phyloP scores from a whole-genome alignment of 345 rosid genomes.

The Pelargonium nanum region DNA sequence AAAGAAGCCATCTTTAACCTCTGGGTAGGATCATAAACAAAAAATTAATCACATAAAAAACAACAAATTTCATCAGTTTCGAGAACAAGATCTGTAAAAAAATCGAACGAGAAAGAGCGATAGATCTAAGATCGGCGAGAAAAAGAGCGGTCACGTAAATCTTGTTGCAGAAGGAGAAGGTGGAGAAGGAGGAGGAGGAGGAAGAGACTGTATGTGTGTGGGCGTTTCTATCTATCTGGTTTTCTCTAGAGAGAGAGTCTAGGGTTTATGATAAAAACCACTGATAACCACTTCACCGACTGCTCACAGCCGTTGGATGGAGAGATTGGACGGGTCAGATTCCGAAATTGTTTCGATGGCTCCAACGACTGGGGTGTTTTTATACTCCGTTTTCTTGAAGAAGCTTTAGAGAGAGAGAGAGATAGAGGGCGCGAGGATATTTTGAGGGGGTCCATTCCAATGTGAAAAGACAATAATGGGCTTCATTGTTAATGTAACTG shows the following conservation, averaged over 20 bases:
- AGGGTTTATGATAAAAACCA: neutral
- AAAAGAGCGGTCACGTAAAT: conserved; percentile 23
- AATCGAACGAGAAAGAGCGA: conserved; percentile 3
- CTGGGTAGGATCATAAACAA: neutral
- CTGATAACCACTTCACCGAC: neutral
- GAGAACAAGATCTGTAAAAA: neutral
- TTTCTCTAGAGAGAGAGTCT: neutral
- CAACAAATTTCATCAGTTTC: no score
- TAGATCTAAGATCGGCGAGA: conserved; percentile 12
- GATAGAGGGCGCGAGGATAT: neutral
- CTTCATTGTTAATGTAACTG: no score
- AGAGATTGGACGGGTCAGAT: neutral
- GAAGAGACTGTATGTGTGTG: neutral
- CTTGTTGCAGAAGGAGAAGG: conserved; percentile 11
- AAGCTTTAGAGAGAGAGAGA: neutral
- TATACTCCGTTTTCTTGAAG: no score
- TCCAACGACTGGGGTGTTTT: neutral
- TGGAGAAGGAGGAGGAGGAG: neutral
- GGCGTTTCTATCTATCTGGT: neutral
- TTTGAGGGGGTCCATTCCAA: neutral
- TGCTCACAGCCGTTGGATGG: neutral
- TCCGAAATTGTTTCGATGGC: no score
- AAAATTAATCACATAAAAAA: conserved; percentile 3
- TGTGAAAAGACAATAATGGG: no score
- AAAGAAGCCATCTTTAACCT: neutral